phyloP scores from a whole-genome alignment of 2,329 filamentous ascomycete genomes.

The Pyricularia grisea region DNA sequence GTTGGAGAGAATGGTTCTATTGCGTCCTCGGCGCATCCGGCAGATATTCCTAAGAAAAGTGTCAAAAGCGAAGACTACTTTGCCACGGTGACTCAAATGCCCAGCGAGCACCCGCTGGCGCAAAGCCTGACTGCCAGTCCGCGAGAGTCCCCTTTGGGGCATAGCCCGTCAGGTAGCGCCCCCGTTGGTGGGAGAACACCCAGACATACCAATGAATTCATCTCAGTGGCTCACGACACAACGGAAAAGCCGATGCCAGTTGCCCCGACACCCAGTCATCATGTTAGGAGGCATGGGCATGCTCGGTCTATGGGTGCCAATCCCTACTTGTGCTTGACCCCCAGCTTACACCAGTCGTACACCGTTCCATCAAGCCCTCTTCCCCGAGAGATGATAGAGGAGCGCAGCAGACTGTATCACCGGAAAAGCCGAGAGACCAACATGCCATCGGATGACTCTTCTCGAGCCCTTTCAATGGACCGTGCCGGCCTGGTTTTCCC shows the following conservation, averaged over 20 bases:
- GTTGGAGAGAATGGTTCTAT: conserved; percentile 40
- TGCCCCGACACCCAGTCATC: conserved; percentile 16
- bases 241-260: conserved; percentile 15
- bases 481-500: conserved; percentile 42
- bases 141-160: conserved; percentile 30
- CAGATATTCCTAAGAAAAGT: conserved; percentile 43
- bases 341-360: conserved; percentile 21
- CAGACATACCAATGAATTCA: conserved; percentile 15
- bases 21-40: conserved; percentile 41
- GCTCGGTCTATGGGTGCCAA: conserved; percentile 31
- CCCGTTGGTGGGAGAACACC: background rate
- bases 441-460: conserved; percentile 30
- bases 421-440: conserved; percentile 3
- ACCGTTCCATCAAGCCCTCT: conserved; percentile 28
- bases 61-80: conserved; percentile 48
- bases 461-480: conserved; percentile 55
- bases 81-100: conserved; percentile 30
- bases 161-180: conserved; percentile 14
- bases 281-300: conserved; percentile 24
- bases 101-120: conserved; percentile 61
- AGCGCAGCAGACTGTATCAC: background rate
- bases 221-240: conserved; percentile 19
- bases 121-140: conserved; percentile 67
- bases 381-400: conserved; percentile 21
- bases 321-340: conserved; percentile 32